Conservation (phyloP, 805 yeast genomes). For the Sugiyamaella floridensis region DNA sequence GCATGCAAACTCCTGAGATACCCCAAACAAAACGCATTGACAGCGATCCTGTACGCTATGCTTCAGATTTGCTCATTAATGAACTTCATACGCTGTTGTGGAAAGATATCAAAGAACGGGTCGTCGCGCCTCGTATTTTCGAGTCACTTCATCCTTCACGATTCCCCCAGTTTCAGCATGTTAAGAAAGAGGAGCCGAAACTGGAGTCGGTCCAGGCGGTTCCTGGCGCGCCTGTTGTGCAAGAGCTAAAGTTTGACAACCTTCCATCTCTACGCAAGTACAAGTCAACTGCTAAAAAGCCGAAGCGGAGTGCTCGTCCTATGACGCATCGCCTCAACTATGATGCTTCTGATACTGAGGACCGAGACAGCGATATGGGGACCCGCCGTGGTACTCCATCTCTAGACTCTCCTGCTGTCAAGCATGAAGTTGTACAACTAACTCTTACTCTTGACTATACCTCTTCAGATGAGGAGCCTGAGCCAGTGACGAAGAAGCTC, state of each 20-base stretch:
- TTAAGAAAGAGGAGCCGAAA: not conserved
- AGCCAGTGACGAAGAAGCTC: not conserved
- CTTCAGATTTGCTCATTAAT: constrained; percentile 49
- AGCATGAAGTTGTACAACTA: constrained; percentile 12
- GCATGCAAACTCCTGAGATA: not conserved
- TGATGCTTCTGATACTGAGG: constrained; percentile 21
- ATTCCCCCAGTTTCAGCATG: constrained; percentile 7
- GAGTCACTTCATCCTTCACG: constrained; percentile 48
- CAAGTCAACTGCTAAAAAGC: constrained; percentile 10
- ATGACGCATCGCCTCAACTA: constrained; percentile 26
- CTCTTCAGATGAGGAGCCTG: constrained; percentile 41
- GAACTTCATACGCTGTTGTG: constrained; percentile 59
- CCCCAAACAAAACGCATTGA: not conserved
- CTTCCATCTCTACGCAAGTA: constrained; percentile 26
- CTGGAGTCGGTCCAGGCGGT: constrained; percentile 1
- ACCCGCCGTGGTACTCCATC: not conserved
- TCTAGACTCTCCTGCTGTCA: not conserved
- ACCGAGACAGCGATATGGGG: not conserved
- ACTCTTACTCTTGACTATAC: constrained; percentile 27
- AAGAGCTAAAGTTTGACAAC: constrained; percentile 1
- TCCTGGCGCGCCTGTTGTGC: not conserved
- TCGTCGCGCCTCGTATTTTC: constrained; percentile 62
- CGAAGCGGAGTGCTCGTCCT: constrained; percentile 21
- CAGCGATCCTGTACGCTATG: constrained; percentile 43
- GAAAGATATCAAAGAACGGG: constrained; percentile 66